Conservation (phyloP, 345 rosid species). For the Mercurialis annua region DNA sequence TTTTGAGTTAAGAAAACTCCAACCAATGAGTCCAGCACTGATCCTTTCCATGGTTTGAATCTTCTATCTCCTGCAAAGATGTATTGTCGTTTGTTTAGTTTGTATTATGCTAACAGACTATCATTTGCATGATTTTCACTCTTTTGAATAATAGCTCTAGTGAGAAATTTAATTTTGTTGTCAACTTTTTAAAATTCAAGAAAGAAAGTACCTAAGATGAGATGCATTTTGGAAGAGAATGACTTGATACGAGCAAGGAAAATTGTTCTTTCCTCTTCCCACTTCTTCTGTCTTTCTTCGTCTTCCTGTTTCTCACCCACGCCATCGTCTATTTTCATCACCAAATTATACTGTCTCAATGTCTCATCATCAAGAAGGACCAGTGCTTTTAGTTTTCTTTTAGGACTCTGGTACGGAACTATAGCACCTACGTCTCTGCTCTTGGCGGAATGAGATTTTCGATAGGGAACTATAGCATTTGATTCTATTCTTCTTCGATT, state of each 20-base stretch:
- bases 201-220: constrained; percentile 35
- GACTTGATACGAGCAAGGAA: constrained; percentile 28
- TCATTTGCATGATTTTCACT: neutral
- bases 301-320: constrained; percentile 15
- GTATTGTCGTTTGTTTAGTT: neutral
- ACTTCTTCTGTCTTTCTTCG: constrained; percentile 24
- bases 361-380: constrained; percentile 41
- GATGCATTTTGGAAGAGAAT: constrained; percentile 38
- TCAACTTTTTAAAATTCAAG: neutral
- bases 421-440: constrained; percentile 10
- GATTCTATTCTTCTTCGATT: neutral
- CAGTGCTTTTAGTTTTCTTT: constrained; percentile 5
- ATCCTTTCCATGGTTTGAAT: constrained; percentile 60
- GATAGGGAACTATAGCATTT: neutral
- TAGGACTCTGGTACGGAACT: constrained; percentile 15
- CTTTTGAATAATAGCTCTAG: neutral
- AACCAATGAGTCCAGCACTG: constrained; percentile 60
- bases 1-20: constrained; percentile 73
- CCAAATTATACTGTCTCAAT: constrained; percentile 34
- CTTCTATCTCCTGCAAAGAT: constrained; percentile 47
- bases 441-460: neutral
- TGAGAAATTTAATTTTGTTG: neutral
- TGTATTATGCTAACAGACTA: neutral
- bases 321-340: constrained; percentile 25
- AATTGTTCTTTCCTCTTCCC: constrained; percentile 34